Percentiles rank a stretch among this genome's conserved stretches.
Conservation (phyloP, 73 alveolate species). For the Blepharisma stoltei region DNA sequence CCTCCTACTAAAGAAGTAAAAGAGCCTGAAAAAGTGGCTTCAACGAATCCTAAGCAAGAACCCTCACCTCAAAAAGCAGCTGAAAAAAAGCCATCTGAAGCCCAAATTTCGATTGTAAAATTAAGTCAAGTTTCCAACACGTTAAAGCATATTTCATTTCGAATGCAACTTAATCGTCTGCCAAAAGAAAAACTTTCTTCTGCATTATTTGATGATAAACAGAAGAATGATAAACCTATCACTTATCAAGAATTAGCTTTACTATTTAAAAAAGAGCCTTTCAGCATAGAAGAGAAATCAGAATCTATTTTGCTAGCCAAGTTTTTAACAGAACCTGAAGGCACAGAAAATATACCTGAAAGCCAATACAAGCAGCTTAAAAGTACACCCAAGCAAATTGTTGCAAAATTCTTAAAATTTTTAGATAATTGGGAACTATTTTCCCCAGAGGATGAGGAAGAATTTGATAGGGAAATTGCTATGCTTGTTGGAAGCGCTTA, state of each 20-base stretch:
- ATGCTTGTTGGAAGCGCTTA: not conserved
- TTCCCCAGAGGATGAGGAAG: slow-evolving; percentile 26
- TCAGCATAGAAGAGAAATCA: not conserved
- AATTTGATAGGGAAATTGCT: not conserved
- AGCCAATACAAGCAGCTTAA: not conserved
- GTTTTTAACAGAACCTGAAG: not conserved
- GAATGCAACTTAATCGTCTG: not conserved
- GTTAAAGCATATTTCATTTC: not conserved
- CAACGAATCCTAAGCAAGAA: not conserved
- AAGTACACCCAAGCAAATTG: slow-evolving; percentile 1
- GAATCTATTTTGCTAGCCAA: not conserved
- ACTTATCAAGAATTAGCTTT: not conserved
- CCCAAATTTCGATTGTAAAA: not conserved
- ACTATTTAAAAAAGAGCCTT: not conserved
- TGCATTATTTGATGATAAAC: not conserved
- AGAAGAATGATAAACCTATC: not conserved
- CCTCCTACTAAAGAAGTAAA: no score
- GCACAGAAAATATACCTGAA: no score
- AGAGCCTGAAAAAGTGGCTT: no score
- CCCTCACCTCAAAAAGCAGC: not conserved
- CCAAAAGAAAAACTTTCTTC: not conserved
- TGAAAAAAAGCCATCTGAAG: not conserved
- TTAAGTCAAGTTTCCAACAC: not conserved
- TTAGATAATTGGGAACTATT: not conserved
- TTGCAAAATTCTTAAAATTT: not conserved